Evolutionary conservation across 768 basidiomycete genomes (phyloP).

Genomic region (Podaxis mareebaensis): DNA sequence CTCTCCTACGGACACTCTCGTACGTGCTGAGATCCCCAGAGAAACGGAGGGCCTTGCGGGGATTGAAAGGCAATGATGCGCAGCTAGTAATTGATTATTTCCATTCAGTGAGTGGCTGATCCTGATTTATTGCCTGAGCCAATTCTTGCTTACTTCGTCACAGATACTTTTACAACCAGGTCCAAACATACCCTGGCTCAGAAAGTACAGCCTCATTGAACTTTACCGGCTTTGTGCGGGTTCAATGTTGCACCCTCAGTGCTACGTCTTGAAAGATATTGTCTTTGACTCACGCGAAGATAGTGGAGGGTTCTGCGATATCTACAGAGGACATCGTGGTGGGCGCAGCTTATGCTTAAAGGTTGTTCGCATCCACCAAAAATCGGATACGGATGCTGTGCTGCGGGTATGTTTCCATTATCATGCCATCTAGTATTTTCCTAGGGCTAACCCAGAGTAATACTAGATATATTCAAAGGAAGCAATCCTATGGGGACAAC

Average conservation of each 20-base stretch:
- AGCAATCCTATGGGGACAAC: slow-evolving; percentile 9
- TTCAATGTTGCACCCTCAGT: background rate
- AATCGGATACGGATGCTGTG: slow-evolving; percentile 18
- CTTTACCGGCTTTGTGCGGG: background rate
- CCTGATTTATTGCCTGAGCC: background rate
- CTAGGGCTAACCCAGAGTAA: too few species aligned
- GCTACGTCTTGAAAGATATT: background rate
- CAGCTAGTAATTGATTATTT: slow-evolving; percentile 5
- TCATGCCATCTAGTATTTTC: slow-evolving; percentile 18
- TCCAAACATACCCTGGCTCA: background rate
- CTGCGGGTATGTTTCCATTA: slow-evolving; percentile 25
- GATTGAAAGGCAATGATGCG: background rate
- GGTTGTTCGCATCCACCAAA: background rate
- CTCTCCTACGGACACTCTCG: background rate
- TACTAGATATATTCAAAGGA: slow-evolving; percentile 7
- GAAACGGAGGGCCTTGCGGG: background rate
- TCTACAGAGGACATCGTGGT: background rate
- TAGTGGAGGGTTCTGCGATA: background rate
- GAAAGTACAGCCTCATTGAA: background rate
- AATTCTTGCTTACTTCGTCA: background rate
- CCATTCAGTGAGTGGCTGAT: background rate
- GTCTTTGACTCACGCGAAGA: background rate
- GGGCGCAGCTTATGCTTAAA: background rate
- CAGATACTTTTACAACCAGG: background rate
- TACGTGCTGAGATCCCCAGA: background rate